phyloP scores from a whole-genome alignment of 345 rosid genomes.

The Hirschfeldia incana region DNA sequence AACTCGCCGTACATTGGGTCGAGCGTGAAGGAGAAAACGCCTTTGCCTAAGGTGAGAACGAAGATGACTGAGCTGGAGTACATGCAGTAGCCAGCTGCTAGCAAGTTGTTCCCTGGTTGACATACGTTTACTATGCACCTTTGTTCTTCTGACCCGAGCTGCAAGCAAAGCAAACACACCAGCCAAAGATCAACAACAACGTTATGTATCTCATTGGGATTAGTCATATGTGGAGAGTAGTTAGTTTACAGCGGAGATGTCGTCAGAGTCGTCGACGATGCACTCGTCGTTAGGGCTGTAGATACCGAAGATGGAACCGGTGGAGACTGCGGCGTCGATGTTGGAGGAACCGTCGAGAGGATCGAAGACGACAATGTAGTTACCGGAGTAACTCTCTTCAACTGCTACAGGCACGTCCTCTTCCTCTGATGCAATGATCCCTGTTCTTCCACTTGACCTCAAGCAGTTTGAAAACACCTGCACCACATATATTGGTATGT shows the following conservation, averaged over 20 bases:
- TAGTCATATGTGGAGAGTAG: not conserved
- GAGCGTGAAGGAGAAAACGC: conserved; percentile 78
- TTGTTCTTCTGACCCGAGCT: conserved; percentile 62
- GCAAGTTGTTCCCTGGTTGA: conserved; percentile 89
- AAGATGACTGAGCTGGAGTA: conserved; percentile 93
- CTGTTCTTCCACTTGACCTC: conserved; percentile 92
- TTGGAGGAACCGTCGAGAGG: conserved; percentile 98
- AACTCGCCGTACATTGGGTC: conserved; percentile 98
- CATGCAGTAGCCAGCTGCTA: conserved; percentile 97
- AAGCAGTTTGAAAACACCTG: conserved; percentile 93
- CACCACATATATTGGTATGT: too few species aligned
- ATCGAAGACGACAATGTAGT: conserved; percentile 88
- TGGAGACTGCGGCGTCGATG: conserved; percentile 93
- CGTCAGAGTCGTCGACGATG: conserved; percentile 64
- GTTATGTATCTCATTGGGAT: not conserved
- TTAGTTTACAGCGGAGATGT: conserved; percentile 44
- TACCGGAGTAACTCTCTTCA: conserved; percentile 91
- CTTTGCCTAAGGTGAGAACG: conserved; percentile 76
- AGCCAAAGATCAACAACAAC: not conserved
- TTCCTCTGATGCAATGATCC: conserved; percentile 95
- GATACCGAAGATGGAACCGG: conserved; percentile 94
- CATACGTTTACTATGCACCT: conserved; percentile 83
- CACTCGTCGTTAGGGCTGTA: conserved; percentile 96
- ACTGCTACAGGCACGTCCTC: conserved; percentile 98
- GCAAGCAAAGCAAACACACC: conserved; percentile 26